Evolutionary conservation across 2,329 filamentous ascomycete genomes (phyloP), one percentile per base, ranked within the genome.

Genomic region (Sphaceloma murrayae): DNA sequence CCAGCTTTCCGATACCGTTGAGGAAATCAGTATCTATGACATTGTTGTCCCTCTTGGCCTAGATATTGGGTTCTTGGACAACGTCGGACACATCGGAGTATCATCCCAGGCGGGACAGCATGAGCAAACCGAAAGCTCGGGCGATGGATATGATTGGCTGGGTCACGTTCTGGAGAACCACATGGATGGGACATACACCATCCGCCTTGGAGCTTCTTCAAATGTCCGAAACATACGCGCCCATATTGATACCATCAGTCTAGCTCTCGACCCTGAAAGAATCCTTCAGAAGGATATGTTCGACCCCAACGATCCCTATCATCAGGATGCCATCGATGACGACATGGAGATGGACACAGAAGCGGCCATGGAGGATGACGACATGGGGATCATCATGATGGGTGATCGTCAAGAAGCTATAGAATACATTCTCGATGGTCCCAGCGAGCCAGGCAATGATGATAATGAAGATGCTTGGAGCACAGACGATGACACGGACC

Each of bases 291-390:
- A 40, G 16, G 36, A 40, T 6, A 4, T 40, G 5, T 18, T 40
- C 14, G 36, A 40, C 14, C 19, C 17, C n/a, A 9, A 26, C 4
- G 36, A 19, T 7, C 4, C 8, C 2, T 30, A 14, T 30, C 22
- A 40, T 30, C 19, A 40, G 36, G 5, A 40, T 18, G 36, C 22
- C 14, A 40, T 29, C 6, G 45, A 45, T 11, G 51, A 52, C 17
- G 48, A 45, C 16, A 32, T 19, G 31, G 48, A 56, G 31, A 17
- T 38, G 4, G 47, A 51, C 21, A 56, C 58, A 53, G 39, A 44
- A 9, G 54, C 56, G 42, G 51, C 51, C 16, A 31, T 11, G 5
- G 30, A 34, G 5, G 42, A 33, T 7, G 42, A 21, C 2, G 31
- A 45, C 14, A 11, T 13, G 13, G 42, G 42, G 10, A 27, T 22